These are phyloP conservation scores for Heritiera fomes DNA, from an alignment of 345 rosid genomes.

Conservation along the genomic window DNA sequence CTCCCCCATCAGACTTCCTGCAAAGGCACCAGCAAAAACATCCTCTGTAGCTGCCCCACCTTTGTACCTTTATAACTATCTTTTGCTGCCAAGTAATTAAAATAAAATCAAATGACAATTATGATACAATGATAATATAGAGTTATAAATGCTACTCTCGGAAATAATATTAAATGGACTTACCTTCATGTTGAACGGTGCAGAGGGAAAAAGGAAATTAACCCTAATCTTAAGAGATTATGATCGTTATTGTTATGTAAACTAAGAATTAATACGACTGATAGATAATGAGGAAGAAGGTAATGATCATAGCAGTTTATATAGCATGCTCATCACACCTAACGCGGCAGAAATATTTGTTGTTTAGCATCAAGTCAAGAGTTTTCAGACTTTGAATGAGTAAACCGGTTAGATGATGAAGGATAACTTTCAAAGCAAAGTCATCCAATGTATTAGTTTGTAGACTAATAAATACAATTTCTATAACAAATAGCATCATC, in stretches of 20 bases:
- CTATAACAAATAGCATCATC: no score
- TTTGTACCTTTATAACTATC: neutral
- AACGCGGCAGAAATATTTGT: neutral
- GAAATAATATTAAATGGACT: no score
- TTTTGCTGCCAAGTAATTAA: conserved; percentile 4
- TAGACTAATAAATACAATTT: neutral
- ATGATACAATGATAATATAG: neutral
- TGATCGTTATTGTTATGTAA: no score
- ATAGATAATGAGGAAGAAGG: neutral
- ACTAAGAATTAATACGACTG: neutral
- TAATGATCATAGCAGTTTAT: neutral
- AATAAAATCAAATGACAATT: neutral
- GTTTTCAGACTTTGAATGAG: neutral
- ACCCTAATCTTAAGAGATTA: no score
- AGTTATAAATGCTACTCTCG: no score
- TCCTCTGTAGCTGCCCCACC: neutral
- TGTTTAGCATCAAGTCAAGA: no score
- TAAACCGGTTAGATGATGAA: no score
- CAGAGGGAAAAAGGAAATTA: no score
- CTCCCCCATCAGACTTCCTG: neutral
- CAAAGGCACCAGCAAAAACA: neutral
- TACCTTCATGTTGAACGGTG: conserved; percentile 1
- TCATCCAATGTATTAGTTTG: neutral
- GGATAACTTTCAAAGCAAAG: neutral
- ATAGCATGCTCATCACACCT: neutral